Base-by-base conservation (phyloP, 208 protist species). In the Novymonas esmeraldas region DNA sequence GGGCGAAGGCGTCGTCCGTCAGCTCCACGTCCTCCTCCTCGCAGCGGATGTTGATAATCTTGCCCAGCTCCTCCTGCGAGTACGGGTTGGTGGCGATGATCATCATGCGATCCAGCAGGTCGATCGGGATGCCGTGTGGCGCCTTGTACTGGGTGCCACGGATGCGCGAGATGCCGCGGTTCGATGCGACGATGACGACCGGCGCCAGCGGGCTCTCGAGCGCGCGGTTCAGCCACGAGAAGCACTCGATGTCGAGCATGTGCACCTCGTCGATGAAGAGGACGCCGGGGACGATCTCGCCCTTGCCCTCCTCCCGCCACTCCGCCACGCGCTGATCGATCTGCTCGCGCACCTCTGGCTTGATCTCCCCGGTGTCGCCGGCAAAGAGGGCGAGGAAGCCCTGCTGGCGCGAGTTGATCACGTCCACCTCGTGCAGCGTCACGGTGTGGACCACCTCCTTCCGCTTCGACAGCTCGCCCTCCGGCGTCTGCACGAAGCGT, bases 181-280 rank as follows among this genome's bases (percentile, higher is more conserved):
- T 99, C 3, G 98, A 99, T 10, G 99, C 99, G 72, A 99, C 96
- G 54, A 99, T 97, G 20, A 99, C 84, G 31, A 99, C 97, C 1
- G 99, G 99, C 6, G 99, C 95, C 60, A 99, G 84, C 18, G 98
- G 94, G 57, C 84, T 96, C 88, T 99, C 99, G 0, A 99, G 80
- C 0, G 99, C 99, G 55, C 99, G 89, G 84, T 99, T 99, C 28
- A 99, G 87, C 92, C 99, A 99, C 20, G 98, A 99, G 82, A 99
- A 99, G 86, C 99, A 99, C 78, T 99, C 99, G 52, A 99, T 99
- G 74, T 99, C 99, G 7, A 99, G 92, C 99, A 99, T 99, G 87
- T 99, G 99, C 16, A 99, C 98, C 76, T 98, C 94, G 83, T 98
- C 94, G 70, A 98, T 96, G 68, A 97, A 97, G 64, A 98, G 84